Evolutionary conservation across 805 yeast genomes (phyloP).

Genomic region (Cyberlindnera galapagoensis): DNA sequence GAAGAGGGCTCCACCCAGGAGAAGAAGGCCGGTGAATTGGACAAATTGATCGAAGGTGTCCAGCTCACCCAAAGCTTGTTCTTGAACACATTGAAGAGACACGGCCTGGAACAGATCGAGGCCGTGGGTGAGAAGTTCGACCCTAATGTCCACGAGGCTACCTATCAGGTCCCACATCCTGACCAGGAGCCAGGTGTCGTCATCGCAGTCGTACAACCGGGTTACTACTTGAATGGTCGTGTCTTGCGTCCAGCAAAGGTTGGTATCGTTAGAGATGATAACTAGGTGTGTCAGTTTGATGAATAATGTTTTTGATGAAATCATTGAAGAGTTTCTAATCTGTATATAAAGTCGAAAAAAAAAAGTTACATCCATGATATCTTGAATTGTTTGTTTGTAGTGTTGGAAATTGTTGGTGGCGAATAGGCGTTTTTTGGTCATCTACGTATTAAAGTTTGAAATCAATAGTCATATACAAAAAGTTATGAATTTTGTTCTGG

Average conservation of each 20-base stretch:
- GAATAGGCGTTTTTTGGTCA: too few species aligned
- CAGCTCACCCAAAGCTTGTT: slow-evolving; percentile 43
- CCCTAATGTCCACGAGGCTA: slow-evolving; percentile 49
- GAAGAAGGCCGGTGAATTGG: slow-evolving; percentile 32
- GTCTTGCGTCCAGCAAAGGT: slow-evolving; percentile 54
- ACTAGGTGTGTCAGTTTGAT: slow-evolving; percentile 5
- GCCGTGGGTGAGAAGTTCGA: slow-evolving; percentile 44
- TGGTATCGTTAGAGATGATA: slow-evolving; percentile 42
- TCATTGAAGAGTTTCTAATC: too few species aligned
- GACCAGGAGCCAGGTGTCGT: slow-evolving; percentile 49
- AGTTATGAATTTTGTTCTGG: too few species aligned
- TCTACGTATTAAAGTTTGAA: too few species aligned
- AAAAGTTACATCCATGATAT: background rate
- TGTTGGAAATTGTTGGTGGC: too few species aligned
- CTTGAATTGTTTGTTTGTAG: too few species aligned
- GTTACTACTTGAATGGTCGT: slow-evolving; percentile 44
- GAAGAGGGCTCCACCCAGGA: slow-evolving; percentile 21
- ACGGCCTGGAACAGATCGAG: slow-evolving; percentile 43
- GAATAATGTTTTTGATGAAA: too few species aligned
- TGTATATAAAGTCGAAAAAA: background rate
- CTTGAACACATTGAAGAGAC: slow-evolving; percentile 41
- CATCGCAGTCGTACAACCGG: slow-evolving; percentile 48
- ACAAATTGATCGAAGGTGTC: slow-evolving; percentile 45
- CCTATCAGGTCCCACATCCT: slow-evolving; percentile 46
- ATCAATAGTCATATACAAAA: too few species aligned